Evolutionary conservation across 2,329 filamentous ascomycete genomes (phyloP).

Genomic region (Exophiala lecanii-corni): DNA sequence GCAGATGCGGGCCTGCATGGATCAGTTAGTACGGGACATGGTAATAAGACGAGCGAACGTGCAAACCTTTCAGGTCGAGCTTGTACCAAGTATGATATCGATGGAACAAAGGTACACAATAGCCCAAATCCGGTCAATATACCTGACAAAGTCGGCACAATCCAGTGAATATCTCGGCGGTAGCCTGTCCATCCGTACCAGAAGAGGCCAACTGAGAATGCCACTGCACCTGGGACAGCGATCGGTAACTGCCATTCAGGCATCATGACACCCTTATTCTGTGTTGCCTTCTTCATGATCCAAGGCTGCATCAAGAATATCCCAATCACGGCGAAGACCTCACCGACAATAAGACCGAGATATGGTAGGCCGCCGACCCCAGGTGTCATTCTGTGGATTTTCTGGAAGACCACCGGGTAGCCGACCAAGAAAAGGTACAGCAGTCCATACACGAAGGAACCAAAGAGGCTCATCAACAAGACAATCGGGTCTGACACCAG

Average conservation of each 20-base stretch:
- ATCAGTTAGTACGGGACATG: background rate
- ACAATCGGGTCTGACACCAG: slow-evolving; percentile 42
- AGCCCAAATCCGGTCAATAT: slow-evolving; percentile 46
- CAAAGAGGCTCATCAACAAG: slow-evolving; percentile 36
- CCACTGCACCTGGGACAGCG: slow-evolving; percentile 41
- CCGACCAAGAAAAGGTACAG: slow-evolving; percentile 44
- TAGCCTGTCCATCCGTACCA: slow-evolving; percentile 41
- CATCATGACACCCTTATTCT: slow-evolving; percentile 31
- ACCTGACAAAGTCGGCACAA: slow-evolving; percentile 38
- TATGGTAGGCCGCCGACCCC: slow-evolving; percentile 43
- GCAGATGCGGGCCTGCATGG: slow-evolving; percentile 43
- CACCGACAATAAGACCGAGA: slow-evolving; percentile 41
- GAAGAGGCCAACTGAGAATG: slow-evolving; percentile 43
- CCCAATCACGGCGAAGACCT: slow-evolving; percentile 36
- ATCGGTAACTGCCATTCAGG: slow-evolving; percentile 42
- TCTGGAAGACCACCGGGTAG: slow-evolving; percentile 43
- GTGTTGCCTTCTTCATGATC: slow-evolving; percentile 34
- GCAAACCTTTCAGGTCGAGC: slow-evolving; percentile 24
- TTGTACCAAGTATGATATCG: slow-evolving; percentile 43
- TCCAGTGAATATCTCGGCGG: slow-evolving; percentile 35
- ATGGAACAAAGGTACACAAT: slow-evolving; percentile 45
- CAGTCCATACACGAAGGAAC: slow-evolving; percentile 40
- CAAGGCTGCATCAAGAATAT: slow-evolving; percentile 39
- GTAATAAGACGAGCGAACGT: background rate
- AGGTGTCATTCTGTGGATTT: slow-evolving; percentile 35